Conservation (phyloP, 2,329 filamentous ascomycete genomes). For the Talaromyces islandicus region DNA sequence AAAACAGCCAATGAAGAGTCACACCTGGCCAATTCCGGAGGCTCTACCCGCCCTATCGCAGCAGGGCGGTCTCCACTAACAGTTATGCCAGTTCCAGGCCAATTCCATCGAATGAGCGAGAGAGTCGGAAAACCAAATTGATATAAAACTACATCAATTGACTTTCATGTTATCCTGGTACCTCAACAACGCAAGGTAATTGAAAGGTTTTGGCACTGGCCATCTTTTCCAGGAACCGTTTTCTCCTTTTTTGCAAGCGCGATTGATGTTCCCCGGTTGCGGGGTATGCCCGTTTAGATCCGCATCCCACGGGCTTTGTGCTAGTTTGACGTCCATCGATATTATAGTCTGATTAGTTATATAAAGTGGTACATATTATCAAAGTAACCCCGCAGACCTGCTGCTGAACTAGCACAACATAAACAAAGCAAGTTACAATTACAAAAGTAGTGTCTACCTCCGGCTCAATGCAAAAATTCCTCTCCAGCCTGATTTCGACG, state of each 20-base stretch:
- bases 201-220: not conserved
- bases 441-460: not conserved
- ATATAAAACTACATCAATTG: not conserved
- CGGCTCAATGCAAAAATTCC: slow-evolving; percentile 10
- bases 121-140: not conserved
- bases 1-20: not conserved
- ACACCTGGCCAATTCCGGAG: not conserved
- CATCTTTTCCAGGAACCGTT: not conserved
- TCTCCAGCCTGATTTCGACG: slow-evolving; percentile 4
- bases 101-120: not conserved
- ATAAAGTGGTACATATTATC: not conserved
- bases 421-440: not conserved
- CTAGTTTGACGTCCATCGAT: not conserved
- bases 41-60: not conserved
- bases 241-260: too few relatives aligned
- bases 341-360: not conserved
- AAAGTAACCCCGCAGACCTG: not conserved
- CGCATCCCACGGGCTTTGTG: not conserved
- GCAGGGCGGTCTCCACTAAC: not conserved
- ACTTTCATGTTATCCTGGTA: too few relatives aligned
- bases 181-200: not conserved
- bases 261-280: not conserved
- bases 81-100: not conserved
- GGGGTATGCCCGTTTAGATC: not conserved
- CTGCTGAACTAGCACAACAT: not conserved